Evolutionary conservation across 345 rosid species (phyloP).

Genomic region (Erucastrum elatum): DNA sequence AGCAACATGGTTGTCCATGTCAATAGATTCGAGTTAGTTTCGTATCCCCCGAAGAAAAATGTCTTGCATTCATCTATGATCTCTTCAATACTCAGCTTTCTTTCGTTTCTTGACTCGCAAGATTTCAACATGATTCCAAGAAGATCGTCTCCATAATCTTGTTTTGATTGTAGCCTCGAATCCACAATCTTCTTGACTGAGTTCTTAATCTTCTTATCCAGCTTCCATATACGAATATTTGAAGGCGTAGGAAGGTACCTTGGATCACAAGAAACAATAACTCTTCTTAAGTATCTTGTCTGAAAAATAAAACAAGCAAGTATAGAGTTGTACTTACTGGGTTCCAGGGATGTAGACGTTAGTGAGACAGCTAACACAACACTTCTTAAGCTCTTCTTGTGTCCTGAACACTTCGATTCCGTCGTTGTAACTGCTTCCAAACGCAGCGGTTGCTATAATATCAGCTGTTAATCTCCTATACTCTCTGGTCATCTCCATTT

Average conservation of each 20-base stretch:
- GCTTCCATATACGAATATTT: slow-evolving; percentile 48
- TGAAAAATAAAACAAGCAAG: not conserved
- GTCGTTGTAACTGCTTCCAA: slow-evolving; percentile 46
- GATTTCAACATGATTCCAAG: slow-evolving; percentile 44
- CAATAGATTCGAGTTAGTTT: slow-evolving; percentile 43
- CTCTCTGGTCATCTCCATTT: slow-evolving; percentile 26
- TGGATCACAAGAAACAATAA: slow-evolving; percentile 1
- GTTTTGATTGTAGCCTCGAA: slow-evolving; percentile 31
- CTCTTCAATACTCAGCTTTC: slow-evolving; percentile 35
- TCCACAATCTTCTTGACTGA: slow-evolving; percentile 30
- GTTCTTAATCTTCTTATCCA: slow-evolving; percentile 42
- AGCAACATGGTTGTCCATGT: slow-evolving; percentile 28
- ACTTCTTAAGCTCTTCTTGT: slow-evolving; percentile 40
- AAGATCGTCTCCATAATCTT: slow-evolving; percentile 43
- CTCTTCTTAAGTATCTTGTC: not conserved
- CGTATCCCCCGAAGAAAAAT: slow-evolving; percentile 54
- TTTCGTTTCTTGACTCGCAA: slow-evolving; percentile 15
- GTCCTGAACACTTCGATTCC: slow-evolving; percentile 48
- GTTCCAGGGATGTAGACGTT: slow-evolving; percentile 42
- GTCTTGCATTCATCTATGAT: slow-evolving; percentile 59
- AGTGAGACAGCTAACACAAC: not conserved
- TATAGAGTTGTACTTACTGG: slow-evolving; percentile 30
- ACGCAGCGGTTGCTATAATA: slow-evolving; percentile 47
- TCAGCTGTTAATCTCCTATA: slow-evolving; percentile 43
- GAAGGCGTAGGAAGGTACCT: slow-evolving; percentile 52